Evolutionary conservation across 2,329 filamentous ascomycete species (phyloP).

Genomic region (Sodiomyces alkalinus): DNA sequence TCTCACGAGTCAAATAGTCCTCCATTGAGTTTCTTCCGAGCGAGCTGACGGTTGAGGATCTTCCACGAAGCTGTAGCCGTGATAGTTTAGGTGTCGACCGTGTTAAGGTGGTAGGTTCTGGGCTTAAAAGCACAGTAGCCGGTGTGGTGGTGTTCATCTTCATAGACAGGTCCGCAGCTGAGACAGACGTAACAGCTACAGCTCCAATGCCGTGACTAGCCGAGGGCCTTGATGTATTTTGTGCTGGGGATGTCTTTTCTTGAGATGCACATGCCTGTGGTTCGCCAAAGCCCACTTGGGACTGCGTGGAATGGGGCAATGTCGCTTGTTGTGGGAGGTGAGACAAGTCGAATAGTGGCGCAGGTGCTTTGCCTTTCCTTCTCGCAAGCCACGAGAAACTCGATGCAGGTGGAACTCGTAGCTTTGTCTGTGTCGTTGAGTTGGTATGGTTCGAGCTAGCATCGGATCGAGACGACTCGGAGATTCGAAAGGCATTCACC

Average conservation of each 20-base stretch:
- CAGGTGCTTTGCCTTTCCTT: slow-evolving; percentile 58
- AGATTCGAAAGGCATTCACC: slow-evolving; percentile 4
- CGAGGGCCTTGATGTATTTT: slow-evolving; percentile 4
- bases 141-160: slow-evolving; percentile 27
- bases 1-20: slow-evolving; percentile 50
- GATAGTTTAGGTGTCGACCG: slow-evolving; percentile 54
- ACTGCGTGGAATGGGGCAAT: slow-evolving; percentile 22
- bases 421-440: slow-evolving; percentile 45
- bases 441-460: slow-evolving; percentile 58
- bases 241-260: slow-evolving; percentile 4
- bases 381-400: slow-evolving; percentile 73
- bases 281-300: no score
- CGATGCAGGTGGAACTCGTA: slow-evolving; percentile 38
- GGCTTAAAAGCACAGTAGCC: slow-evolving; percentile 33
- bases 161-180: slow-evolving; percentile 12
- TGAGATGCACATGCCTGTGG: slow-evolving; percentile 3
- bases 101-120: slow-evolving; percentile 34
- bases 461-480: slow-evolving; percentile 79
- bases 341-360: slow-evolving; percentile 69
- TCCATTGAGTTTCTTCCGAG: slow-evolving; percentile 58
- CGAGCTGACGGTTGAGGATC: slow-evolving; percentile 85
- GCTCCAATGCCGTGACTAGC: slow-evolving; percentile 6
- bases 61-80: slow-evolving; percentile 47
- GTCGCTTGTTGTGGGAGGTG: slow-evolving; percentile 66
- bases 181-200: slow-evolving; percentile 15